Percentiles rank a stretch among this genome's conserved stretches.
Conservation (phyloP, 169 alveolate species). For the Fabrea salina region DNA sequence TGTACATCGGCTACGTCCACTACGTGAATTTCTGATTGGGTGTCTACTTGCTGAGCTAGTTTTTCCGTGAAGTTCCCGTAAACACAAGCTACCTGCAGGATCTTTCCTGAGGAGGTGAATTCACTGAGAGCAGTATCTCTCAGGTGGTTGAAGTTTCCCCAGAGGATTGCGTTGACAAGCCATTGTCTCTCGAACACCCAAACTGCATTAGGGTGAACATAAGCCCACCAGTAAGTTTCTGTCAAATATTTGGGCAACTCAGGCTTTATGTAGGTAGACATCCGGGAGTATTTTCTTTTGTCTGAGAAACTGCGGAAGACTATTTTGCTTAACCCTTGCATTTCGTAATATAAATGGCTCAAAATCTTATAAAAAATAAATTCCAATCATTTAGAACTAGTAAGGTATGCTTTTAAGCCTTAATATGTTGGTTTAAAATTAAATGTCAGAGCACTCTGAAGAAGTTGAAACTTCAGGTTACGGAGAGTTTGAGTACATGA, state of each 20-base stretch:
- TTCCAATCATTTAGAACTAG: too few relatives aligned
- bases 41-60: background rate
- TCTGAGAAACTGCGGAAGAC: too few relatives aligned
- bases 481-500: slow-evolving; percentile 33
- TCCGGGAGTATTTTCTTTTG: background rate
- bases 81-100: slow-evolving; percentile 32
- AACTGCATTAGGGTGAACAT: slow-evolving; percentile 27
- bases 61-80: slow-evolving; percentile 26
- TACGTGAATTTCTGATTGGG: slow-evolving; percentile 22
- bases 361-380: too few relatives aligned
- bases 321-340: too few relatives aligned
- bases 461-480: slow-evolving; percentile 24
- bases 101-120: background rate
- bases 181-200: slow-evolving; percentile 31
- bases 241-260: slow-evolving; percentile 13
- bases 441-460: slow-evolving; percentile 17
- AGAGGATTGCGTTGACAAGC: slow-evolving; percentile 19
- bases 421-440: background rate
- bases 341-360: too few relatives aligned
- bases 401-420: background rate
- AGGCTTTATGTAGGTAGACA: background rate
- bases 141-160: slow-evolving; percentile 30
- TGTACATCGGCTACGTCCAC: slow-evolving; percentile 19
- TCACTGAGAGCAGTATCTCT: slow-evolving; percentile 10
- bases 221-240: slow-evolving; percentile 37